Conservation (phyloP, 2,329 filamentous ascomycete species). For the Colletotrichum viniferum region DNA sequence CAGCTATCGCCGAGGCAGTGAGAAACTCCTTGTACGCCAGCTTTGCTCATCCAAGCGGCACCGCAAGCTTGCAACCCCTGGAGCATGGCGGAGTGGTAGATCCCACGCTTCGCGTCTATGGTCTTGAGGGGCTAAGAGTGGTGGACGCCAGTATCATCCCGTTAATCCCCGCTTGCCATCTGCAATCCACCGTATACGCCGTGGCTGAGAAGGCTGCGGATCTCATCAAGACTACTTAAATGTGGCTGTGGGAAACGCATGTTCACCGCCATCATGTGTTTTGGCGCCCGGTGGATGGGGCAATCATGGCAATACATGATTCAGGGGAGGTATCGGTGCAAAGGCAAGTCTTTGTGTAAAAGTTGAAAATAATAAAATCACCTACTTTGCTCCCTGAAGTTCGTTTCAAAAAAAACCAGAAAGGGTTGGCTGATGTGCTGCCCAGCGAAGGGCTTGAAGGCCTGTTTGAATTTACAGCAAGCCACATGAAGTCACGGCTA, state of each 20-base stretch:
- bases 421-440: not conserved
- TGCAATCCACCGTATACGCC: slow-evolving; percentile 38
- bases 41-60: slow-evolving; percentile 47
- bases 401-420: not conserved
- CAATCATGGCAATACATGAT: not conserved
- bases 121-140: slow-evolving; percentile 28
- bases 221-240: not conserved
- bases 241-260: not conserved
- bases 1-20: not conserved
- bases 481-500: not conserved
- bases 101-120: slow-evolving; percentile 31
- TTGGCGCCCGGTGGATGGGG: not conserved
- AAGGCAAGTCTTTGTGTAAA: not conserved
- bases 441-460: not conserved
- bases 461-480: not conserved
- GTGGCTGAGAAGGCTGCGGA: slow-evolving; percentile 34
- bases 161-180: slow-evolving; percentile 32
- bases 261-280: not conserved
- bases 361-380: not conserved
- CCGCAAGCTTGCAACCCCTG: slow-evolving; percentile 50
- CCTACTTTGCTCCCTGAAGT: not conserved
- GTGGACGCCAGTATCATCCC: slow-evolving; percentile 35
- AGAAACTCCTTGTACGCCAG: not conserved
- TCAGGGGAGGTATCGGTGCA: not conserved
- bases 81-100: slow-evolving; percentile 39